A percentile compares a stretch with the other conserved stretches of the same genome.
Conservation (phyloP, 768 basidiomycete genomes). For the Cystoderma amianthinum region DNA sequence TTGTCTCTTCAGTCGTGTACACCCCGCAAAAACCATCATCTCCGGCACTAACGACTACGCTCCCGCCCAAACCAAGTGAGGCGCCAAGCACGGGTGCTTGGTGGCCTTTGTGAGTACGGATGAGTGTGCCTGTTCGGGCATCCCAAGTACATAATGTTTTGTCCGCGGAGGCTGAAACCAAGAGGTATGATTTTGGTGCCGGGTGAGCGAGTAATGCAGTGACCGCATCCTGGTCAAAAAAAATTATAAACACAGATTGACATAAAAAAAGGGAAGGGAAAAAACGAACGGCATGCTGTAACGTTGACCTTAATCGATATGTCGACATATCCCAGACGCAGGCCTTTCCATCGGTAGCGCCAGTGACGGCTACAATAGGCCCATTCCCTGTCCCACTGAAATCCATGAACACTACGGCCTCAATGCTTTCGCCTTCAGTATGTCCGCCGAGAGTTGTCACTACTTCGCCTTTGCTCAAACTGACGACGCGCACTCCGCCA, state of each 20-base stretch:
- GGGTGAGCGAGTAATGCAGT: conserved; percentile 76
- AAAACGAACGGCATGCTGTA: conserved; percentile 69
- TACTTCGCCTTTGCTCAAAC: conserved; percentile 80
- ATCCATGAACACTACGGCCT: conserved; percentile 80
- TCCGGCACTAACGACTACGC: conserved; percentile 78
- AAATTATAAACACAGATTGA: conserved; percentile 5
- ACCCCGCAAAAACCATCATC: conserved; percentile 89
- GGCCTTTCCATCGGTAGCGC: conserved; percentile 89
- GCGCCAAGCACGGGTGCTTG: conserved; percentile 69
- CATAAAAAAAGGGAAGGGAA: conserved; percentile 1
- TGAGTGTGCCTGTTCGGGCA: conserved; percentile 69
- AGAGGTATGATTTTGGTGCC: conserved; percentile 62
- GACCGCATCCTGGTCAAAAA: conserved; percentile 76
- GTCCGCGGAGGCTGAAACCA: conserved; percentile 87
- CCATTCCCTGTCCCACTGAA: conserved; percentile 46
- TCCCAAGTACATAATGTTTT: conserved; percentile 90
- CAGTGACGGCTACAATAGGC: conserved; percentile 69
- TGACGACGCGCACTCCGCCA: conserved; percentile 84
- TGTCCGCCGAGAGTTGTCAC: conserved; percentile 78
- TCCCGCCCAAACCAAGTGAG: conserved; percentile 62
- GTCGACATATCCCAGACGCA: conserved; percentile 93
- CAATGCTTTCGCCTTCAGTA: conserved; percentile 81
- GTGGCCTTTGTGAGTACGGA: conserved; percentile 83
- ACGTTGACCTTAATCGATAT: conserved; percentile 73
- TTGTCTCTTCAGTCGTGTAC: conserved; percentile 57